Percentiles rank a stretch among this genome's conserved stretches.
Conservation (phyloP, 345 rosid species). For the Citrus australasica region DNA sequence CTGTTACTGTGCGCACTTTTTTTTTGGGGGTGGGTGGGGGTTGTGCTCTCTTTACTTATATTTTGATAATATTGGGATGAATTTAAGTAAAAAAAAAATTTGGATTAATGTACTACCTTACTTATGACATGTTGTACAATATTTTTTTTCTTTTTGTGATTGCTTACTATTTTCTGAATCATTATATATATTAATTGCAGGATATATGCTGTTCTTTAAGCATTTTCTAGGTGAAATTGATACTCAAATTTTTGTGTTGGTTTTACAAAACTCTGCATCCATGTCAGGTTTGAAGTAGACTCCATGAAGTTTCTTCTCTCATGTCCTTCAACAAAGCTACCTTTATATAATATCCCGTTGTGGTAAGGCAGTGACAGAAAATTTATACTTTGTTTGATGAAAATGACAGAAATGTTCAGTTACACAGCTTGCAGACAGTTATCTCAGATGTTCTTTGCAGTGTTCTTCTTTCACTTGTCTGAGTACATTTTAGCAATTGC, state of each 20-base stretch:
- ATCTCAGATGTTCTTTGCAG: constrained; percentile 48
- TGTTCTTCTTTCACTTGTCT: constrained; percentile 59
- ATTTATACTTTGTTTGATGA: neutral
- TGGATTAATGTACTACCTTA: neutral
- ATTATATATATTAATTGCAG: neutral
- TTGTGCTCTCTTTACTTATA: neutral
- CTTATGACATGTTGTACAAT: neutral
- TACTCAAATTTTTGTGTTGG: constrained; percentile 13
- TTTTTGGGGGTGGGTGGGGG: neutral
- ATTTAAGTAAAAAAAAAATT: neutral
- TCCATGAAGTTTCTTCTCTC: constrained; percentile 6
- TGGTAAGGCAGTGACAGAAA: neutral
- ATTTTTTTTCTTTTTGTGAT: neutral
- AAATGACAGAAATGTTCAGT: constrained; percentile 53
- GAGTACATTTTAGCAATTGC: constrained; percentile 55
- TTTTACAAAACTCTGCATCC: constrained; percentile 11
- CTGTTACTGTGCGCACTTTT: no score
- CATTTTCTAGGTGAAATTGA: constrained; percentile 13
- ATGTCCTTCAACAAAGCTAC: neutral
- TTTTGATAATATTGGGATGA: neutral
- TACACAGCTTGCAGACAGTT: constrained; percentile 51
- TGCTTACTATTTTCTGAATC: neutral
- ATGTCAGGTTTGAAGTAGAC: constrained; percentile 34
- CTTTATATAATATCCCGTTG: neutral
- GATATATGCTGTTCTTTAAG: constrained; percentile 14